A percentile compares a stretch with the other conserved stretches of the same genome.
Evolutionary conservation across 2,329 filamentous ascomycete genomes (phyloP).

Genomic region (Aspergillus transmontanensis): DNA sequence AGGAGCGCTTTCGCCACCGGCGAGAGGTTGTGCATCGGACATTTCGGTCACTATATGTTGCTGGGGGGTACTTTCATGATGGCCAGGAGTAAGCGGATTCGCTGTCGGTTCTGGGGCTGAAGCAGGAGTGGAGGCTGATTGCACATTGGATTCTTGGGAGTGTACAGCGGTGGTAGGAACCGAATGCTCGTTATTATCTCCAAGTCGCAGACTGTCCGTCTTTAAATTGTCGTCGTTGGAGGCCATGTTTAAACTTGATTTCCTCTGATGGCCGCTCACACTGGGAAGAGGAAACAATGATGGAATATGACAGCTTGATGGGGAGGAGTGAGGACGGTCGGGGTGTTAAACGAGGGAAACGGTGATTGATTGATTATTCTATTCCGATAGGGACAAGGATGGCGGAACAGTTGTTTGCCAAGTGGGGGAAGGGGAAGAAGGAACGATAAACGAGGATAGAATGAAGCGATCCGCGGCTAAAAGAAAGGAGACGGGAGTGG

Average conservation of each 20-base stretch:
- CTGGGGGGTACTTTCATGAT: conserved; percentile 14
- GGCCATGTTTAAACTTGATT: conserved; percentile 14
- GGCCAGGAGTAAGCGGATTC: conserved; percentile 10
- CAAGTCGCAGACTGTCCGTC: conserved; percentile 20
- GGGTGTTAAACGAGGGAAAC: background rate
- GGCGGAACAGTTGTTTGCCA: conserved; percentile 1
- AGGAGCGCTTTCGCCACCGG: conserved; percentile 25
- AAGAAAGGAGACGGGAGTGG: conserved; percentile 2
- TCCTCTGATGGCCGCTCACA: background rate
- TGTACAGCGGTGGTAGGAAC: conserved; percentile 21
- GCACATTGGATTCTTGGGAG: conserved; percentile 22
- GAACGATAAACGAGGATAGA: background rate
- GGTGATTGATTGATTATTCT: conserved; percentile 1
- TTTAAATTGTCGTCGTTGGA: conserved; percentile 28
- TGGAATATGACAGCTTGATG: background rate
- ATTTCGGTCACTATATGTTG: conserved; percentile 10
- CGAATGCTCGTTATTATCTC: conserved; percentile 19
- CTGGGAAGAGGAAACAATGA: background rate
- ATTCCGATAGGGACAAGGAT: background rate
- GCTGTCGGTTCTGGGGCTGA: conserved; percentile 16
- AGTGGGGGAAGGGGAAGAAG: background rate
- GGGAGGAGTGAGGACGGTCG: background rate
- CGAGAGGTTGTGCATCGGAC: conserved; percentile 23
- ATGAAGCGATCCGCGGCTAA: conserved; percentile 10
- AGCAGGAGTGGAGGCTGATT: conserved; percentile 17